phyloP scores from a whole-genome alignment of 371 early-diverging fungal genomes.

The Actinomortierella wolfii region DNA sequence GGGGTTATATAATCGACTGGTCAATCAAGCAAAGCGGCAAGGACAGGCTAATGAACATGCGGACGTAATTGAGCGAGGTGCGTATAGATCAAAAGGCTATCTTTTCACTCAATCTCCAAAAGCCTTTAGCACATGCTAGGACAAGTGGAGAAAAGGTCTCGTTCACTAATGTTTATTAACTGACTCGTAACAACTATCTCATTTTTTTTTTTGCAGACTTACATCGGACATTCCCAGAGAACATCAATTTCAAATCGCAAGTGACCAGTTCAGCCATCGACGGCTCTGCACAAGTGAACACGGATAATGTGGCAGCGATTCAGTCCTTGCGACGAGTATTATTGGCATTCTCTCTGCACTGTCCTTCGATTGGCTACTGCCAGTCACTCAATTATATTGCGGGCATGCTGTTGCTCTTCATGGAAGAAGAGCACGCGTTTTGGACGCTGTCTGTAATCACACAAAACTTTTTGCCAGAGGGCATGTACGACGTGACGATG shows the following conservation, averaged over 20 bases:
- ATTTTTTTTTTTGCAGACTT: slow-evolving; percentile 54
- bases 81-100: too few relatives aligned
- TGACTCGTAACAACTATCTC: background rate
- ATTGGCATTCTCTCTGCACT: slow-evolving; percentile 67
- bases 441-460: slow-evolving; percentile 81
- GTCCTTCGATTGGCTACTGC: slow-evolving; percentile 81
- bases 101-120: too few relatives aligned
- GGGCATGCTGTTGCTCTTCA: slow-evolving; percentile 75
- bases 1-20: slow-evolving; percentile 63
- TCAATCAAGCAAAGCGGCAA: slow-evolving; percentile 56
- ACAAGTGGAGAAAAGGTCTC: too few relatives aligned
- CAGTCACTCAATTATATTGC: slow-evolving; percentile 85
- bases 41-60: slow-evolving; percentile 65
- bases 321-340: slow-evolving; percentile 71
- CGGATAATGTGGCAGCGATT: slow-evolving; percentile 59
- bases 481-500: slow-evolving; percentile 80
- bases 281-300: slow-evolving; percentile 43
- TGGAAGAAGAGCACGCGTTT: slow-evolving; percentile 81
- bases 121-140: too few relatives aligned
- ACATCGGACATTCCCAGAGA: slow-evolving; percentile 84
- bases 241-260: slow-evolving; percentile 65
- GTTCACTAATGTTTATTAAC: background rate
- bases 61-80: slow-evolving; percentile 79
- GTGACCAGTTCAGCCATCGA: slow-evolving; percentile 36
- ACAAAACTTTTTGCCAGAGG: slow-evolving; percentile 74